Evolutionary conservation across 2,329 filamentous ascomycete species (phyloP), one percentile per base, ranked within the genome.

Genomic region (Ophiocordyceps unilateralis): DNA sequence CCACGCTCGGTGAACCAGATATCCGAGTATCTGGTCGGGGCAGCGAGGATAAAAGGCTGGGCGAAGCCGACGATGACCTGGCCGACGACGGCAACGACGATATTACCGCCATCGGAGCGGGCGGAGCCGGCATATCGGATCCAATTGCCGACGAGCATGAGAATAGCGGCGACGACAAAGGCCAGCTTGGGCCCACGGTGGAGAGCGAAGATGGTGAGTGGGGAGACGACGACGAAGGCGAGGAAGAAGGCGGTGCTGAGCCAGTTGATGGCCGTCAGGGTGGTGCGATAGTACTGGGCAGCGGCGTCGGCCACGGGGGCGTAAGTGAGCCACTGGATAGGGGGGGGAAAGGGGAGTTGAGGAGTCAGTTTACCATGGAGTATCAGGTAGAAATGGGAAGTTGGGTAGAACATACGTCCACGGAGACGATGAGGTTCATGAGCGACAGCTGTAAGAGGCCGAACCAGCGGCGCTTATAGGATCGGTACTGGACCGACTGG

Each of bases 381-480:
- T 14, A 10, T 11, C 5, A 11, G 28, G 12, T 14, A 15, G 12
- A 11, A 15, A 11, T 4, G 14, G 28, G 9, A 14, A 14, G 9
- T 10, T 10, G 9, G 28, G 4, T 32, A 7, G 14, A 14, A 78
- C 85, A 70, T 72, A 91, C 85, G 74, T 93, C 86, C 89, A 89
- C 96, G 55, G 84, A 93, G 37, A 94, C 81, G 47, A 96, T 76
- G 44, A 95, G 81, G 58, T 96, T 98, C 62, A 96, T 68, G 53
- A 96, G 62, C 7, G 87, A 81, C 55, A 96, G 64, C 61, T 94
- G 84, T 20, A 74, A 64, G 42, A 98, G 67, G 1, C 91, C 91
- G 58, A 94, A 83, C 78, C 86, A 98, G 39, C 91, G 74, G 55
- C 86, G 74, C 63, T 83, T 89, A 58, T 96, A 96, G 11, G 63